Evolutionary conservation across 2,329 filamentous ascomycete species (phyloP), one percentile per base, ranked within the genome.

Genomic region (Ceratocystis ficicola): DNA sequence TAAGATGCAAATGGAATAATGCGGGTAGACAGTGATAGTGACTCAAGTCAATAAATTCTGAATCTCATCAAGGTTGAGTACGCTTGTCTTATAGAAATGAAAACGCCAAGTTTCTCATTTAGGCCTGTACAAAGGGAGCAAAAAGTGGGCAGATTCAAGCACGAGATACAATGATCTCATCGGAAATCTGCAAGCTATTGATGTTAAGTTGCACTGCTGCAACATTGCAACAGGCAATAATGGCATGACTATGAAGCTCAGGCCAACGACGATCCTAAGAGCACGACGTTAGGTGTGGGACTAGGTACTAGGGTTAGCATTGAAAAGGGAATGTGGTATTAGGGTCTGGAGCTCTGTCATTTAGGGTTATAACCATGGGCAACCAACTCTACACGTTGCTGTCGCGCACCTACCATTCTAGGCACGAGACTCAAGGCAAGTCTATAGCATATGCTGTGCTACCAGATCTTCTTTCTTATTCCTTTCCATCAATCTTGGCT

Each of bases 221-320:
- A 59, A 59, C 52, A 59, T 59, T 36, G 52, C 15, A 59, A 59
- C 52, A 59, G 52, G 52, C 52, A 59, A 59, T 59, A 7, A 59
- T 59, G 28, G 52, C 52, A 59, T 59, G 52, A 59, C 32, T 59
- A 1, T 59, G 10, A 59, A 59, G 52, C 52, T 59, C 3, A 59
- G 52, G 28, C 28, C 52, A n/a, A 20, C 52, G 52, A 36, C n/a
- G 52, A 32, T 28, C 52, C 25, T 17, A 15, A 30, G 52, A 41
- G 15, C 17, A 20, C 8, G 30, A 57, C 15, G 7, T n/a, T 15
- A 30, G 12, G 50, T 30, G 50, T 57, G 52, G 52, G 52, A 8
- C 25, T 17, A 1, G 28, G 28, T 50, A 50, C 46, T 50, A 50
- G 46, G 46, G 46, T 50, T 50, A 20, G 10, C 6, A 1, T 17